Conservation (phyloP, 371 early-diverging fungal species). For the Dentiscutata heterogama region DNA sequence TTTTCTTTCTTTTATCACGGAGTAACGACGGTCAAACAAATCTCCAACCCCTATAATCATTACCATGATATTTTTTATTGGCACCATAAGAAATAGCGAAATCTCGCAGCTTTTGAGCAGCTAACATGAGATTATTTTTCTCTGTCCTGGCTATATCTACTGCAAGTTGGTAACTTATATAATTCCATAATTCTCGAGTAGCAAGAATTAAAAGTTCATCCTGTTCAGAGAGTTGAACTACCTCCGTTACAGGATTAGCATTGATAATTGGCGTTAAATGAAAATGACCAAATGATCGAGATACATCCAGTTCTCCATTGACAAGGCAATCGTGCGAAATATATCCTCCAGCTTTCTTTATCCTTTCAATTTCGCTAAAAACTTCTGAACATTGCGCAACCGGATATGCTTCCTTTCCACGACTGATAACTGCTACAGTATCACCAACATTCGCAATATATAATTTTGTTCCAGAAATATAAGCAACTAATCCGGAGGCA, state of each 20-base stretch:
- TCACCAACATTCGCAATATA: conserved; percentile 95
- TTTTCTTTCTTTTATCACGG: conserved; percentile 39
- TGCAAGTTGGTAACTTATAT: conserved; percentile 83
- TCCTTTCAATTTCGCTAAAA: conserved; percentile 79
- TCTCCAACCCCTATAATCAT: conserved; percentile 89
- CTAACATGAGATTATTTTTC: conserved; percentile 76
- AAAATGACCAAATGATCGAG: conserved; percentile 90
- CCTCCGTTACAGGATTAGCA: conserved; percentile 83
- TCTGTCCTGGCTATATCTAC: conserved; percentile 87
- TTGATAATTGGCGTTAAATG: conserved; percentile 86
- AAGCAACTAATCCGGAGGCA: conserved; percentile 83
- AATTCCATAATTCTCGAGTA: conserved; percentile 85
- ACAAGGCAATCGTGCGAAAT: conserved; percentile 80
- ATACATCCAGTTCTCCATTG: conserved; percentile 81
- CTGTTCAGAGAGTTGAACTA: conserved; percentile 77
- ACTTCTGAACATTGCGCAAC: conserved; percentile 82
- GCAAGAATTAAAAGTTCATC: conserved; percentile 95
- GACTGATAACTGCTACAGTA: conserved; percentile 83
- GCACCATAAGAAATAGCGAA: conserved; percentile 92
- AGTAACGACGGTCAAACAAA: conserved; percentile 62
- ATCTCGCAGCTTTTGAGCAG: conserved; percentile 87
- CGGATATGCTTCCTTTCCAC: conserved; percentile 76
- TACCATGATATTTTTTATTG: conserved; percentile 79
- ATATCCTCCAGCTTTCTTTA: conserved; percentile 85
- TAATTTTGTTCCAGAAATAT: conserved; percentile 80